Evolutionary conservation across 345 rosid species (phyloP), one percentile per base, ranked within the genome.

Genomic region (Excoecaria cochinchinensis): DNA sequence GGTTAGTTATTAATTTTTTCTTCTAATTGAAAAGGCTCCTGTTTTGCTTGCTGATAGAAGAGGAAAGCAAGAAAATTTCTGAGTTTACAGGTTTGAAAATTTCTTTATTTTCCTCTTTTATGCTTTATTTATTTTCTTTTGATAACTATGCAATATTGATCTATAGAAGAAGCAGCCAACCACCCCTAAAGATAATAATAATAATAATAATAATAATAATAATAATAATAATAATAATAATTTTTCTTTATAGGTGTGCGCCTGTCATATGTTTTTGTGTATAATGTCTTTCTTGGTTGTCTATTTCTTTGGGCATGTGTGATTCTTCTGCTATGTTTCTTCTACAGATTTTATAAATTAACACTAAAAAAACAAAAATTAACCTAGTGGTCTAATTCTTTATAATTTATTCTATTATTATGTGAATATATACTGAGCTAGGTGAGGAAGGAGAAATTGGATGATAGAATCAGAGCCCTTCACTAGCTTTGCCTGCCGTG

Each of bases 381-480:
- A 55, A 56, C 58, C 52, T 48, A 46, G 22, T 24, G 66, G 38
- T 39, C n/a, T 44, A 22, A 17, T 55, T 13, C 22, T 24, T 42
- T 72, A 62, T 22, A 8, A 62, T 75, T 78, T 47, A 47, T 17
- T 74, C 7, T 21, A 6, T 22, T 71, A 16, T 3, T 48, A 17
- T 47, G 21, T 31, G 24, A 22, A n/a, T 52, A 53, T 57, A 71
- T 40, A 19, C 24, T 59, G 39, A 40, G 36, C 47, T 83, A 92
- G 97, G 97, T 90, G 76, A 87, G 97, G 87, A 95, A 91, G 88
- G 97, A 92, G 86, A 92, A 91, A 76, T 67, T 91, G 77, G 97
- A 97, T 61, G 97, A 92, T 69, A 82, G 97, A 81, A 90, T 91
- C 60, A 90, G 92, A 77, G 87, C 97, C 40, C 95, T 94, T 82